Evolutionary conservation across 805 yeast genomes (phyloP).

Genomic region (Ascoidea rubescens): DNA sequence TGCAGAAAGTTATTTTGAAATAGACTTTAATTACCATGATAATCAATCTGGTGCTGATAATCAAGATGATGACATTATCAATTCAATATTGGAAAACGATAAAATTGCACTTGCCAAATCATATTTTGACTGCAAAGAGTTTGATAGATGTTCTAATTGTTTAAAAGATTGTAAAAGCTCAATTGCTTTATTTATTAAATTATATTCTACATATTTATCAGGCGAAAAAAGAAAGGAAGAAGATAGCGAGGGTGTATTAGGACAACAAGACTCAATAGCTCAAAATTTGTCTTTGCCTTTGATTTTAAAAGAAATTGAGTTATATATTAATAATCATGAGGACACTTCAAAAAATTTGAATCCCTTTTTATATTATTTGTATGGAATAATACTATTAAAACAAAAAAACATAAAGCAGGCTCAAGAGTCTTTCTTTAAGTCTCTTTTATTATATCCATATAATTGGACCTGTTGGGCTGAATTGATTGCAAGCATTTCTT

Average conservation of each 20-base stretch:
- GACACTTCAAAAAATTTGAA: conserved; percentile 18
- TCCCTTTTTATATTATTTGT: conserved; percentile 58
- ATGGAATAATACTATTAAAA: conserved; percentile 53
- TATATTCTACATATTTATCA: conserved; percentile 58
- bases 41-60: conserved; percentile 3
- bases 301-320: conserved; percentile 28
- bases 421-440: conserved; percentile 40
- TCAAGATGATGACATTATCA: too few relatives aligned
- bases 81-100: conserved; percentile 22
- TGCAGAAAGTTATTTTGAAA: not conserved
- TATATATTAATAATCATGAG: conserved; percentile 16
- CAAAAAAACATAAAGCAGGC: conserved; percentile 52
- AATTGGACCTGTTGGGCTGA: conserved; percentile 96
- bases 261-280: conserved; percentile 20
- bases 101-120: conserved; percentile 48
- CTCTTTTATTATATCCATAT: conserved; percentile 58
- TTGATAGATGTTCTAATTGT: conserved; percentile 55
- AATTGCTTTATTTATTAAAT: conserved; percentile 42
- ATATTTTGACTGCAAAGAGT: conserved; percentile 75
- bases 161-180: conserved; percentile 38
- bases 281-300: conserved; percentile 18
- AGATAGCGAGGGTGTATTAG: conserved; percentile 53
- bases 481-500: conserved; percentile 43
- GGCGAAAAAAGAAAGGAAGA: conserved; percentile 70
- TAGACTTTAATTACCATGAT: conserved; percentile 4